Percentiles rank a stretch among this genome's conserved stretches.
Evolutionary conservation across 768 basidiomycete genomes (phyloP).

Genomic region (Favolaschia claudopus): DNA sequence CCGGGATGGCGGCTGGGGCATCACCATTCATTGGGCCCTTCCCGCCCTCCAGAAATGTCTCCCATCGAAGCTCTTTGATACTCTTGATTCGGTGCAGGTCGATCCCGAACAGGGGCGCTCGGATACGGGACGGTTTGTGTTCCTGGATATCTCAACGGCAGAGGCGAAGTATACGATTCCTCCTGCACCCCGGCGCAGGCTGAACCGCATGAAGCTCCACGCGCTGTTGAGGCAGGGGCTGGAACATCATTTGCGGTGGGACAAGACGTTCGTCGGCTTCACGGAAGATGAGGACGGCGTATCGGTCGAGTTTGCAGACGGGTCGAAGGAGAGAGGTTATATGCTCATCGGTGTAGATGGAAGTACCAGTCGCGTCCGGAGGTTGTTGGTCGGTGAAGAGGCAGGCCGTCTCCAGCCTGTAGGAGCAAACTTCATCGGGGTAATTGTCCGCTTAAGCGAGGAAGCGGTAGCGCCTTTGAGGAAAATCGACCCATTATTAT

Average conservation of each 20-base stretch:
- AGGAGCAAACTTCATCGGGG: neutral
- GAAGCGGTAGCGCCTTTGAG: neutral
- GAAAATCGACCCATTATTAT: neutral
- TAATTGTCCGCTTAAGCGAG: neutral
- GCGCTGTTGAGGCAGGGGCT: neutral
- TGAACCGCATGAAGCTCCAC: neutral
- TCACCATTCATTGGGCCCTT: neutral
- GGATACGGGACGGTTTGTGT: neutral
- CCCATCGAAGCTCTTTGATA: neutral
- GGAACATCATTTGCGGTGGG: neutral
- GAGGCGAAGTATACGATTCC: neutral
- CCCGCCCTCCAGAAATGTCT: neutral
- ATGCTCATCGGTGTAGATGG: neutral
- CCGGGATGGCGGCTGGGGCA: neutral
- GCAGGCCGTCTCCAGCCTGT: neutral
- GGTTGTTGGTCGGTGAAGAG: neutral
- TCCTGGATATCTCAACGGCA: neutral
- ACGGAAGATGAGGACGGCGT: neutral
- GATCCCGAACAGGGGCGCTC: neutral
- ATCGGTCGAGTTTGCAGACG: neutral
- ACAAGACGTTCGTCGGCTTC: neutral
- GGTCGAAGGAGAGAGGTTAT: neutral
- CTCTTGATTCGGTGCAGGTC: neutral
- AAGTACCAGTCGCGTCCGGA: neutral
- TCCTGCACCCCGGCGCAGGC: neutral